A percentile compares a stretch with the other conserved stretches of the same genome.
phyloP scores from a whole-genome alignment of 352 stramenopile genomes.

The Saprolegnia diclina region DNA sequence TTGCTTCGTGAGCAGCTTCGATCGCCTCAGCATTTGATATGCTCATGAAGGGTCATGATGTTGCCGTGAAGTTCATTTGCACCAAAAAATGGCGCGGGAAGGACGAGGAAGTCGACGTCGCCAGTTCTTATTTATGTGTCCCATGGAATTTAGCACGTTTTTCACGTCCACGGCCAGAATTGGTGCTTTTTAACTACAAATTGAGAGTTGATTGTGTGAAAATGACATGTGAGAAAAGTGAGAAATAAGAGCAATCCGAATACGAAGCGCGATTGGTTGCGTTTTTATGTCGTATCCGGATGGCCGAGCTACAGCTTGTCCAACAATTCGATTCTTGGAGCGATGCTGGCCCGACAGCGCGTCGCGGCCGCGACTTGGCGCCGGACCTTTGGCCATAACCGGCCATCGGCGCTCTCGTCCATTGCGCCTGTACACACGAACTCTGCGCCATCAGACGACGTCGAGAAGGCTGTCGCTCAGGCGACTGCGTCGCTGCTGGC shows the following conservation, averaged over 20 bases:
- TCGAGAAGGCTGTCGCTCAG: slow-evolving; percentile 20
- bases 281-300: slow-evolving; percentile 11
- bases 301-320: not conserved
- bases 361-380: not conserved
- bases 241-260: not conserved
- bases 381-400: not conserved
- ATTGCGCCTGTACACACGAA: slow-evolving; percentile 9
- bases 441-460: not conserved
- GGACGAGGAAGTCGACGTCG: not conserved
- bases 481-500: slow-evolving; percentile 4
- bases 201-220: too few species aligned
- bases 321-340: slow-evolving; percentile 13
- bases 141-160: not conserved
- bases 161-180: not conserved
- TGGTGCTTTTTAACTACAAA: too few species aligned
- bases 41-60: too few species aligned
- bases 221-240: too few species aligned
- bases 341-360: not conserved
- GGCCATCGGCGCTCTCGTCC: not conserved
- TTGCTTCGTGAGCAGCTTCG: too few species aligned
- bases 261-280: not conserved
- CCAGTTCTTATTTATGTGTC: not conserved
- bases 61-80: too few species aligned
- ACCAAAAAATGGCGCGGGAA: too few species aligned
- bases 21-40: too few species aligned